Conservation (phyloP, 257 asterid species). For the Penstemon barbatus region DNA sequence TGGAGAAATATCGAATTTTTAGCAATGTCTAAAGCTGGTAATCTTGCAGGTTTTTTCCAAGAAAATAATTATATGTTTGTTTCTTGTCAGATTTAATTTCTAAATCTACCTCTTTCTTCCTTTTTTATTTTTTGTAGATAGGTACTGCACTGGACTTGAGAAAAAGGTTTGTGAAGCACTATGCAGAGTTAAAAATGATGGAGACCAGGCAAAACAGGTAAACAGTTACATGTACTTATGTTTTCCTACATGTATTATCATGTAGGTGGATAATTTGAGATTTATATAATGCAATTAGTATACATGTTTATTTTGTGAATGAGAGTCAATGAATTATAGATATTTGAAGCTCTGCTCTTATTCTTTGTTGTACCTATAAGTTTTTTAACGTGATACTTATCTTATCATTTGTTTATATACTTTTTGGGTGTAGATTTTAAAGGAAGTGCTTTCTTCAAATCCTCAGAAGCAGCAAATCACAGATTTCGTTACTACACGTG, state of each 20-base stretch:
- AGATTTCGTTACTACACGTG: slow-evolving; percentile 68
- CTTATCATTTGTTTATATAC: slow-evolving; percentile 10
- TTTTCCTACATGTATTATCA: slow-evolving; percentile 9
- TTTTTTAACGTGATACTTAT: slow-evolving; percentile 18
- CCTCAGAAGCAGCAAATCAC: slow-evolving; percentile 53
- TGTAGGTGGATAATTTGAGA: slow-evolving; percentile 13
- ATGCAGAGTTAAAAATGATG: slow-evolving; percentile 65
- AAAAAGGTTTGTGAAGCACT: slow-evolving; percentile 79
- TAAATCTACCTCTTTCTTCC: slow-evolving; percentile 23
- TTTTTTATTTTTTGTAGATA: slow-evolving; percentile 48
- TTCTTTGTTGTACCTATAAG: slow-evolving; percentile 10
- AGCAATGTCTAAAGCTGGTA: slow-evolving; percentile 70
- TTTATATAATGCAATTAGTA: slow-evolving; percentile 4
- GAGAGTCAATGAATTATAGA: slow-evolving; percentile 8
- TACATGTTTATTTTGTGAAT: not conserved
- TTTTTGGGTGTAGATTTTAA: slow-evolving; percentile 53
- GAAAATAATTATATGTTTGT: slow-evolving; percentile 17
- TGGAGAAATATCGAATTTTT: slow-evolving; percentile 83
- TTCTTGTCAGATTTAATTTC: slow-evolving; percentile 1
- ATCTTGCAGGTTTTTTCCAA: slow-evolving; percentile 24
- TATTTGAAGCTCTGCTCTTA: not conserved
- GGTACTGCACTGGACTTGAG: slow-evolving; percentile 60
- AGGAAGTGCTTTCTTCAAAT: slow-evolving; percentile 71
- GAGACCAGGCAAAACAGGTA: slow-evolving; percentile 87
- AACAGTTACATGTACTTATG: slow-evolving; percentile 16